These are phyloP conservation scores for Rhododendron simsii DNA, from an alignment of 148 eudicot species.

Conservation along the genomic window DNA sequence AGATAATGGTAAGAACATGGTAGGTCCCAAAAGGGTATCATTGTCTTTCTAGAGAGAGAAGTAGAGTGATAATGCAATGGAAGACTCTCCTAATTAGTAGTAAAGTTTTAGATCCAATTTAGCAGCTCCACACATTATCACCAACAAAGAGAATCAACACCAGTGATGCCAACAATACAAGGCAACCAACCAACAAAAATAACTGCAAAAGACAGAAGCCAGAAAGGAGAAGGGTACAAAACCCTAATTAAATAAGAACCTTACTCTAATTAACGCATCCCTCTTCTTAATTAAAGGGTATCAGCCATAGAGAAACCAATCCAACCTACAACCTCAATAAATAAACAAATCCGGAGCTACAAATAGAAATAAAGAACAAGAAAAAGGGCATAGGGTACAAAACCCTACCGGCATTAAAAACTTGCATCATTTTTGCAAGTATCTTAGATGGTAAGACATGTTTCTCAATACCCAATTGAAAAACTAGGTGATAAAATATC, in stretches of 20 bases:
- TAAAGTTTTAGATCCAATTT: neutral
- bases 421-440: neutral
- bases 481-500: neutral
- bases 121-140: neutral
- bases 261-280: neutral
- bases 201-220: neutral
- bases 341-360: neutral
- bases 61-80: neutral
- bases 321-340: conserved; percentile 4
- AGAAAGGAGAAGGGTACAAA: neutral
- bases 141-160: neutral
- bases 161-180: neutral
- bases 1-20: neutral
- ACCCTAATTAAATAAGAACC: neutral
- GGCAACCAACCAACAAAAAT: neutral
- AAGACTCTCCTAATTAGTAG: neutral
- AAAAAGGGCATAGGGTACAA: neutral
- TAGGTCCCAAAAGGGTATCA: neutral
- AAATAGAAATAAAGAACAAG: neutral
- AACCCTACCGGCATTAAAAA: conserved; percentile 6
- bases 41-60: neutral
- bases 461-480: neutral
- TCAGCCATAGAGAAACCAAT: neutral
- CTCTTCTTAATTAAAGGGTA: neutral
- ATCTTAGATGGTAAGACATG: neutral